Evolutionary conservation across 1,284 basidiomycete genomes (phyloP), one percentile per base, ranked within the genome.

Genomic region (Cystobasidium slooffiae): DNA sequence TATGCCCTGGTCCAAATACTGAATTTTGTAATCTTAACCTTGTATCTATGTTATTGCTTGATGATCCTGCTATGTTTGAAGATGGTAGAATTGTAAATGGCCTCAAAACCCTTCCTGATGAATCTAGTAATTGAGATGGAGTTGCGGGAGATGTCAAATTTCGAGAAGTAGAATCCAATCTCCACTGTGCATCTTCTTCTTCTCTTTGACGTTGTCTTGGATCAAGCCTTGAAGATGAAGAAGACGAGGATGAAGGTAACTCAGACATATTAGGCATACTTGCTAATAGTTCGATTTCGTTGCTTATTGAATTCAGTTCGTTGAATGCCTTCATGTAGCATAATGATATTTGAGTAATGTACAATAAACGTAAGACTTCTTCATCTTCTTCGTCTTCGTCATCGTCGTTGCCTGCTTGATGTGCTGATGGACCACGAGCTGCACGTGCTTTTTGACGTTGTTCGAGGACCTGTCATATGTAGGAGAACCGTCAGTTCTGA

Each of bases 31-130:
- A 80, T 41, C 89, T 86, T 55, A 89, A 86, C 68, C 93, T 88
- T 24, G 80, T 81, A 7, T 75, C 65, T 39, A 79, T 55, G 18
- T 59, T 59, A n/a, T 59, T 59, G 68, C 46, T 6, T 63, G 62
- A 76, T 43, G 77, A 76, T 8, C 76, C 67, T 46, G 47, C 51
- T 37, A 61, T 46, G 10, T 41, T 47, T 3, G 85, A 83, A 1
- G 89, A 87, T 1, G 93, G 92, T n/a, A 97, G 85, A 76, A 97
- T 94, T 0, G 91, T 94, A 82, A 97, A 97, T 6, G 94, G 92
- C 63, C 90, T 87, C 65, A 78, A 68, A 20, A 78, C 63, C 1
- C 76, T 76, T 0, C 77, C 73, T 18, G 73, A 66, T 7, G 59
- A 46, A 47, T 72, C 53, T 22, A 72, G 56, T n/a, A 75, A 63